Conservation (phyloP, 148 eudicot genomes). For the Fagopyrum esculentum region DNA sequence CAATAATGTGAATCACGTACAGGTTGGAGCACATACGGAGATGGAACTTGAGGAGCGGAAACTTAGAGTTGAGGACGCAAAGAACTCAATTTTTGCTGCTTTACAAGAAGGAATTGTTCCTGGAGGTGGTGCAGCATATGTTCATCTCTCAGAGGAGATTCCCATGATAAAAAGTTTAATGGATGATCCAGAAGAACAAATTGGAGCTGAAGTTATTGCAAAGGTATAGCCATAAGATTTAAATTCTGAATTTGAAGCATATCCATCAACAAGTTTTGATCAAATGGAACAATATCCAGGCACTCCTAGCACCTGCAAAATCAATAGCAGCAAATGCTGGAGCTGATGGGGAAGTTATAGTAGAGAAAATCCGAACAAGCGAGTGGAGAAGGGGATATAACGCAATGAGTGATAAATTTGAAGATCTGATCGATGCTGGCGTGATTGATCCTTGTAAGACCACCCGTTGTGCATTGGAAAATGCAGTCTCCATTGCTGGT, state of each 20-base stretch:
- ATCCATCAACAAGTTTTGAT: background rate
- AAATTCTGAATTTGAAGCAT: background rate
- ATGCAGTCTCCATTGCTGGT: constrained; percentile 87
- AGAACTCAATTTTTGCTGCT: constrained; percentile 85
- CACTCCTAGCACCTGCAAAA: constrained; percentile 82
- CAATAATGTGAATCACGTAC: constrained; percentile 11
- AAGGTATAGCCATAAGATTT: constrained; percentile 35
- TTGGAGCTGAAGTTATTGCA: constrained; percentile 74
- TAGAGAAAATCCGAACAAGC: constrained; percentile 44
- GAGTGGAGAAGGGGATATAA: constrained; percentile 75
- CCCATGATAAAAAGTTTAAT: constrained; percentile 38
- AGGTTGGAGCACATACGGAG: constrained; percentile 97
- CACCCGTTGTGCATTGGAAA: constrained; percentile 67
- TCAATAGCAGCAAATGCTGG: constrained; percentile 84
- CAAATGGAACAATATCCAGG: constrained; percentile 36
- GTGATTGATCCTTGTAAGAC: constrained; percentile 84
- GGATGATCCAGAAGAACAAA: constrained; percentile 66
- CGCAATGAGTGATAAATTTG: constrained; percentile 64
- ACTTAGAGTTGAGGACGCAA: constrained; percentile 93
- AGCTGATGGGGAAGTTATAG: constrained; percentile 75
- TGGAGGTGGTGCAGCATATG: constrained; percentile 87
- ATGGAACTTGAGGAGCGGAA: constrained; percentile 85
- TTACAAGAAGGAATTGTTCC: constrained; percentile 92
- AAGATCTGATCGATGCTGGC: constrained; percentile 76
- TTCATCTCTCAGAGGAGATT: constrained; percentile 78